phyloP scores from a whole-genome alignment of 352 stramenopile genomes.

The Globisporangium spinosum region DNA sequence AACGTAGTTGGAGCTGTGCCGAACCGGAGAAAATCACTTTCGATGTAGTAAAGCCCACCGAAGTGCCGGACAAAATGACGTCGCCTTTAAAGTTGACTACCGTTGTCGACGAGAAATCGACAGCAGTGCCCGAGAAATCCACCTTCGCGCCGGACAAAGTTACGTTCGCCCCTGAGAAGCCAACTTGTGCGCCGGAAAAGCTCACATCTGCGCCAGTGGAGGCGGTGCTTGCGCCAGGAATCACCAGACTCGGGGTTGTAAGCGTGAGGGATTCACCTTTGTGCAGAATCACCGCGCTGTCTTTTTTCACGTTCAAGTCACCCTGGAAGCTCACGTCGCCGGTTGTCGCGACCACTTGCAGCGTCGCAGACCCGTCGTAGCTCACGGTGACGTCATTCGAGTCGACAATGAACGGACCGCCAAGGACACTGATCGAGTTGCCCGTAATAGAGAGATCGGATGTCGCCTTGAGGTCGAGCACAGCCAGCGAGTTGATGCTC shows the following conservation, averaged over 20 bases:
- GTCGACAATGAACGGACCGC: slow-evolving; percentile 28
- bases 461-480: slow-evolving; percentile 30
- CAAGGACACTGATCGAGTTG: slow-evolving; percentile 22
- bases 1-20: background rate
- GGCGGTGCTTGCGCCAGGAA: slow-evolving; percentile 11
- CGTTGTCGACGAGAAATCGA: slow-evolving; percentile 12
- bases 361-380: slow-evolving; percentile 6
- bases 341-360: slow-evolving; percentile 20
- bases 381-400: slow-evolving; percentile 26
- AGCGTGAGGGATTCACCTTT: slow-evolving; percentile 31
- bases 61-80: slow-evolving; percentile 1
- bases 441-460: slow-evolving; percentile 33
- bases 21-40: slow-evolving; percentile 17
- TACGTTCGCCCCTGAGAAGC: slow-evolving; percentile 12
- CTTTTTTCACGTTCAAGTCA: slow-evolving; percentile 21
- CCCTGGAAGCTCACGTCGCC: slow-evolving; percentile 30
- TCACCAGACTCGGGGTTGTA: slow-evolving; percentile 18
- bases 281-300: slow-evolving; percentile 27
- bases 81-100: slow-evolving; percentile 13
- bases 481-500: slow-evolving; percentile 27
- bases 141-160: slow-evolving; percentile 5
- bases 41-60: slow-evolving; percentile 12
- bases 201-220: slow-evolving; percentile 11
- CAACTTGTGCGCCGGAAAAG: slow-evolving; percentile 7
- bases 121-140: slow-evolving; percentile 14